Evolutionary conservation across 805 yeast species (phyloP).

Genomic region (Wickerhamia fluorescens): DNA sequence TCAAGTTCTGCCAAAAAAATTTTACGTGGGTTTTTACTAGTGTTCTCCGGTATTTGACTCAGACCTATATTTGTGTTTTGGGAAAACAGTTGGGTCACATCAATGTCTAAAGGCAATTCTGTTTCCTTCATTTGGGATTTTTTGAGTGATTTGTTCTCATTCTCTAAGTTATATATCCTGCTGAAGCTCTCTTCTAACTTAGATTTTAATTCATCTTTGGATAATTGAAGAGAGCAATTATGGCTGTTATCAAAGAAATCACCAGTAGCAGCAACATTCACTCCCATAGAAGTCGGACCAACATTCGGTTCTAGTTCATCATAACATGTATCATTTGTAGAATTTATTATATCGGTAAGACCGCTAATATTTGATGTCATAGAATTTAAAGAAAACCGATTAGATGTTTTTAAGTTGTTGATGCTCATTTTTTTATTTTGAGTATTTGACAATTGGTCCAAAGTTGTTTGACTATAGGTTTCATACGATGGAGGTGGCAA

Average conservation of each 20-base stretch:
- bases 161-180: conserved; percentile 27
- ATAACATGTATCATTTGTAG: conserved; percentile 35
- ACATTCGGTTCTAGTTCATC: conserved; percentile 26
- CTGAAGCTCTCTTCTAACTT: conserved; percentile 34
- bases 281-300: too few species aligned
- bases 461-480: conserved; percentile 28
- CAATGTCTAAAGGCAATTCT: too few species aligned
- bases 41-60: too few species aligned
- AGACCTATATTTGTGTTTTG: too few species aligned
- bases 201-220: conserved; percentile 26
- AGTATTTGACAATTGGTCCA: conserved; percentile 27
- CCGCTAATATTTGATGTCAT: conserved; percentile 43
- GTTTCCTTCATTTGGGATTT: too few species aligned
- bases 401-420: conserved; percentile 9
- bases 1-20: too few species aligned
- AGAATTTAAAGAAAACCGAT: conserved; percentile 46
- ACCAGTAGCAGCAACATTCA: too few species aligned
- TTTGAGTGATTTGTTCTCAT: conserved; percentile 19
- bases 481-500: conserved; percentile 22
- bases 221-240: conserved; percentile 10
- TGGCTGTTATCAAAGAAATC: too few species aligned
- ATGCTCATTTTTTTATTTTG: conserved; percentile 5
- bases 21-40: too few species aligned
- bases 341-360: conserved; percentile 41
- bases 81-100: too few species aligned